A percentile compares a stretch with the other conserved stretches of the same genome.
Conservation (phyloP, 345 rosid genomes). For the Salix arbutifolia region DNA sequence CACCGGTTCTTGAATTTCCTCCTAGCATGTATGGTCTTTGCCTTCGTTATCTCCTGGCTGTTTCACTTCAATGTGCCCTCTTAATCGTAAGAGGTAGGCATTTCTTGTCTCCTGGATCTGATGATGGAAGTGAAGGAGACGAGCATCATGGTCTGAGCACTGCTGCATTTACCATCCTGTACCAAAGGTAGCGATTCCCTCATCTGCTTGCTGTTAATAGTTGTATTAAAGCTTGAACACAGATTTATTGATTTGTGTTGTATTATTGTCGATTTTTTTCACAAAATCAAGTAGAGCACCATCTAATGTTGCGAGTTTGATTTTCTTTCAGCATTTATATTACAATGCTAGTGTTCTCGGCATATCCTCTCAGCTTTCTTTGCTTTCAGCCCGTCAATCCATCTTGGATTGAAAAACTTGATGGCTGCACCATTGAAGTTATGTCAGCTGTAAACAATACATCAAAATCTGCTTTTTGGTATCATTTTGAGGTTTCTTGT, state of each 20-base stretch:
- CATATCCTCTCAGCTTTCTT: neutral
- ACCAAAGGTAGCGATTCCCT: neutral
- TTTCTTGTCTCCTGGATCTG: neutral
- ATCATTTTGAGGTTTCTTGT: neutral
- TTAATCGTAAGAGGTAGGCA: neutral
- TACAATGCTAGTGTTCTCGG: neutral
- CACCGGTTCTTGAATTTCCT: constrained; percentile 83
- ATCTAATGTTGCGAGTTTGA: neutral
- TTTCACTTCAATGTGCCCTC: constrained; percentile 84
- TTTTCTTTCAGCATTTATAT: neutral
- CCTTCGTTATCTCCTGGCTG: constrained; percentile 93
- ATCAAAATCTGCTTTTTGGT: neutral
- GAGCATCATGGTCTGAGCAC: neutral
- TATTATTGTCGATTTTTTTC: neutral
- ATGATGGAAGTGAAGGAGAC: constrained; percentile 4
- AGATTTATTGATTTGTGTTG: constrained; percentile 4
- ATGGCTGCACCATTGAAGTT: neutral
- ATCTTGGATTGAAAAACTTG: neutral
- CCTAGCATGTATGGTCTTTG: constrained; percentile 87
- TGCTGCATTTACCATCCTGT: neutral
- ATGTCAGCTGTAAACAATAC: neutral
- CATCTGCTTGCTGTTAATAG: constrained; percentile 11
- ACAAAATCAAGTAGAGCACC: neutral
- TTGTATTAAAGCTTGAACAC: constrained; percentile 10
- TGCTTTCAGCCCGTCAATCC: neutral